A percentile compares a stretch with the other conserved stretches of the same genome.
These are phyloP conservation scores for Cryptosporidium felis DNA, from an alignment of 169 alveolate genomes.

Conservation along the genomic window DNA sequence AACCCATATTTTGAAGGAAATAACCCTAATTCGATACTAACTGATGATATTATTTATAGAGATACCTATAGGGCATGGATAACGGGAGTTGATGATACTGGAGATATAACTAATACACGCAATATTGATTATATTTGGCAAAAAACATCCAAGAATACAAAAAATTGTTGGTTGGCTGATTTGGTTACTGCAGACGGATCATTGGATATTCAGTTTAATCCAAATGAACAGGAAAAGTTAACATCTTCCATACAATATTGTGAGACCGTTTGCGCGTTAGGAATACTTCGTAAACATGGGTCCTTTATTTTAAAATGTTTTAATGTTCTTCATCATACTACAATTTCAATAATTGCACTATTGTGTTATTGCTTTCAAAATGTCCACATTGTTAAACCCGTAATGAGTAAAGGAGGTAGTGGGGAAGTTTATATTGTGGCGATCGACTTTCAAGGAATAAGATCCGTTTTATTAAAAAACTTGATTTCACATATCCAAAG, in stretches of 20 bases:
- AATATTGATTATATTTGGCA: conserved; percentile 81
- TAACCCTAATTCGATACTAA: conserved; percentile 74
- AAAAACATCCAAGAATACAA: conserved; percentile 61
- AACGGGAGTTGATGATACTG: conserved; percentile 79
- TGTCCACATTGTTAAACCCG: conserved; percentile 78
- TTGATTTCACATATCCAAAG: conserved; percentile 73
- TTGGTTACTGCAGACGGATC: conserved; percentile 83
- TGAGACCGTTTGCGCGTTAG: conserved; percentile 81
- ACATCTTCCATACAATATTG: conserved; percentile 78
- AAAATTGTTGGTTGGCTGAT: conserved; percentile 72
- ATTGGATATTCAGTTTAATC: conserved; percentile 77
- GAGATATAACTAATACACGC: conserved; percentile 74
- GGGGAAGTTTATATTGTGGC: conserved; percentile 80
- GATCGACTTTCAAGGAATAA: conserved; percentile 78
- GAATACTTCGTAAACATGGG: conserved; percentile 79
- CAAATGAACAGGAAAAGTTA: conserved; percentile 78
- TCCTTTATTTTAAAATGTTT: conserved; percentile 78
- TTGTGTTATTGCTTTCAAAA: conserved; percentile 78
- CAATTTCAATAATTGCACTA: conserved; percentile 77
- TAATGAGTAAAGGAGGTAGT: conserved; percentile 75
- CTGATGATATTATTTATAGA: conserved; percentile 80
- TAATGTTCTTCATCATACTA: conserved; percentile 77
- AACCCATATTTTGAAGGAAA: conserved; percentile 81
- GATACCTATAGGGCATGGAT: conserved; percentile 80
- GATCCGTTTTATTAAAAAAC: conserved; percentile 77